Conservation (phyloP, 768 basidiomycete species). For the Termitomyces heimii region DNA sequence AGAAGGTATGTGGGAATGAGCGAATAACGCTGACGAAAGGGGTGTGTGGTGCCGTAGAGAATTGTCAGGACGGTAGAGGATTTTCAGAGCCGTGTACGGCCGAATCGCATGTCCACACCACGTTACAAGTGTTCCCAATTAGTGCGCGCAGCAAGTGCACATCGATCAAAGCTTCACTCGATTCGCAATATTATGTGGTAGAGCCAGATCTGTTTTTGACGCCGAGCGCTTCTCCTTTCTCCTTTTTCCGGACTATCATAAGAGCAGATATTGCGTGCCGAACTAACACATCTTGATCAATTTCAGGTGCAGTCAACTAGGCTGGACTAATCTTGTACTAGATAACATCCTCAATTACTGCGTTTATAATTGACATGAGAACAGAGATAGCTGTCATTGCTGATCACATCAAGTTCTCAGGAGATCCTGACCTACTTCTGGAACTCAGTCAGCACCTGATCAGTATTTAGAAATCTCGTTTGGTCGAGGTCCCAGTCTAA, state of each 20-base stretch:
- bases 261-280: not conserved
- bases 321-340: not conserved
- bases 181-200: not conserved
- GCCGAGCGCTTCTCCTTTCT: not conserved
- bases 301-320: not conserved
- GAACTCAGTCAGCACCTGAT: slow-evolving; percentile 35
- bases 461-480: slow-evolving; percentile 37
- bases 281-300: not conserved
- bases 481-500: slow-evolving; percentile 19
- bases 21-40: not conserved
- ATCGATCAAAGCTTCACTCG: not conserved
- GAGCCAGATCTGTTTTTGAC: not conserved
- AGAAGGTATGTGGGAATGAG: not conserved
- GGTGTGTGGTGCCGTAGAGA: not conserved
- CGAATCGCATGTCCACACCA: not conserved
- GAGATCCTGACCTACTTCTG: slow-evolving; percentile 28
- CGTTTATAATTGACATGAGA: not conserved
- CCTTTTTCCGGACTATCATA: not conserved
- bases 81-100: not conserved
- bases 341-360: not conserved
- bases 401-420: not conserved
- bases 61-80: not conserved
- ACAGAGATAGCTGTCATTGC: not conserved
- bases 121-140: no score
- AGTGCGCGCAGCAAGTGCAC: no score